Conservation (phyloP, 257 asterid genomes). For the Paraleonurus japonicus region DNA sequence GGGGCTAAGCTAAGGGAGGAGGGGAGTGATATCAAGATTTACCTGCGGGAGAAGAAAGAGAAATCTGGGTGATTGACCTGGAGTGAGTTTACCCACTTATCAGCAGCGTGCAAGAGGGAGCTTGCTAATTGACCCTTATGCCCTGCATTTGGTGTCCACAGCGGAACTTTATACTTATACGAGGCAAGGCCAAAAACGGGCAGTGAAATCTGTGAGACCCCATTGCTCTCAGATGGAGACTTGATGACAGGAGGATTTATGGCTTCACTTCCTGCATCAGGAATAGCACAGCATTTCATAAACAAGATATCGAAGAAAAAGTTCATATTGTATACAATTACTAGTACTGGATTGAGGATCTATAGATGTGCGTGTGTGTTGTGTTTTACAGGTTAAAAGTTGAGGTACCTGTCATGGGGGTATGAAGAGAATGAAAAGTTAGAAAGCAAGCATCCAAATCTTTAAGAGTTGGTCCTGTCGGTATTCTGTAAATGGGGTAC, state of each 20-base stretch:
- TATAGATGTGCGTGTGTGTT: background rate
- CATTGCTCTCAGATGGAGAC: slow-evolving; percentile 51
- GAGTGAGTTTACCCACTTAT: slow-evolving; percentile 52
- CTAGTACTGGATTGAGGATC: background rate
- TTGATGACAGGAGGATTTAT: slow-evolving; percentile 40
- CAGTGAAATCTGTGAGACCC: slow-evolving; percentile 55
- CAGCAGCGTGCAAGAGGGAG: slow-evolving; percentile 70
- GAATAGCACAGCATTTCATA: background rate
- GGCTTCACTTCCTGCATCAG: slow-evolving; percentile 48
- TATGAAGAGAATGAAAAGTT: slow-evolving; percentile 89
- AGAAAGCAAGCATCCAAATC: slow-evolving; percentile 94
- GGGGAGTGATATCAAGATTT: slow-evolving; percentile 18
- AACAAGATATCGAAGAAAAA: background rate
- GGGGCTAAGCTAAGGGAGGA: slow-evolving; percentile 15
- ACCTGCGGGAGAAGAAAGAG: slow-evolving; percentile 75
- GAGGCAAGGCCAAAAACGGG: slow-evolving; percentile 90
- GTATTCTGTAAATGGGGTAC: slow-evolving; percentile 98
- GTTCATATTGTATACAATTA: background rate
- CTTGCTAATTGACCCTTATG: slow-evolving; percentile 47
- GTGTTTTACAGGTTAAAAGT: background rate
- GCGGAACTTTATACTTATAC: slow-evolving; percentile 65
- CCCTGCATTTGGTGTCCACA: slow-evolving; percentile 73
- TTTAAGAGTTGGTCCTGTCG: slow-evolving; percentile 80
- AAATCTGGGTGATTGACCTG: slow-evolving; percentile 91
- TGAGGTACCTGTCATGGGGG: slow-evolving; percentile 61